Conservation (phyloP, 73 alveolate species). For the Paramecium octaurelia region DNA sequence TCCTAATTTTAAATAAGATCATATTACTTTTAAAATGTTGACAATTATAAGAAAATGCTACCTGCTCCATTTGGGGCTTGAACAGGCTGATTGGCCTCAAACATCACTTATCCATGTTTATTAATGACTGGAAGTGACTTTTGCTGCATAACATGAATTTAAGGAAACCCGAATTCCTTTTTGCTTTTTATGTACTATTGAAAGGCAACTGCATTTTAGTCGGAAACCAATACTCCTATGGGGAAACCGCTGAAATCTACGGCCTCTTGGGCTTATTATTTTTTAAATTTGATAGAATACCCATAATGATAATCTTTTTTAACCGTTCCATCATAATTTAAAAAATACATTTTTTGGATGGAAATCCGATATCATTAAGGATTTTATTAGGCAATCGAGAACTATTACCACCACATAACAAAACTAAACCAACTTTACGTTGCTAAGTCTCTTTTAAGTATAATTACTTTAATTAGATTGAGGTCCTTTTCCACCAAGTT, state of each 20-base stretch:
- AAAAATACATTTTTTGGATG: not conserved
- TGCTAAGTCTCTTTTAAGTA: not conserved
- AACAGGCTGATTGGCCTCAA: not conserved
- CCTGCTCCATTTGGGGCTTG: slow-evolving; percentile 26
- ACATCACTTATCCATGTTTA: not conserved
- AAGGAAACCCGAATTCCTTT: not conserved
- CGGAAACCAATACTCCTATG: not conserved
- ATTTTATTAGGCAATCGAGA: slow-evolving; percentile 6
- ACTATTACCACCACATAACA: not conserved
- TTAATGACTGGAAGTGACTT: not conserved
- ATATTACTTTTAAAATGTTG: not conserved
- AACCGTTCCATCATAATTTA: slow-evolving; percentile 8
- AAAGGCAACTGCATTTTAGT: not conserved
- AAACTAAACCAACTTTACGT: not conserved
- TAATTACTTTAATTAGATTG: not conserved
- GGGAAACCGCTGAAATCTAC: not conserved
- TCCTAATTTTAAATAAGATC: not conserved
- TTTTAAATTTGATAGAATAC: not conserved
- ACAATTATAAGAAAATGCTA: not conserved
- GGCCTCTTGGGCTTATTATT: not conserved
- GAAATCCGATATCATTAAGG: not conserved
- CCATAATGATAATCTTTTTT: not conserved
- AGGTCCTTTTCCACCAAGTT: not conserved
- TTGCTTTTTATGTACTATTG: not conserved
- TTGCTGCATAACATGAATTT: not conserved